phyloP scores from a whole-genome alignment of 2,329 filamentous ascomycete genomes.

The Claviceps monticola region DNA sequence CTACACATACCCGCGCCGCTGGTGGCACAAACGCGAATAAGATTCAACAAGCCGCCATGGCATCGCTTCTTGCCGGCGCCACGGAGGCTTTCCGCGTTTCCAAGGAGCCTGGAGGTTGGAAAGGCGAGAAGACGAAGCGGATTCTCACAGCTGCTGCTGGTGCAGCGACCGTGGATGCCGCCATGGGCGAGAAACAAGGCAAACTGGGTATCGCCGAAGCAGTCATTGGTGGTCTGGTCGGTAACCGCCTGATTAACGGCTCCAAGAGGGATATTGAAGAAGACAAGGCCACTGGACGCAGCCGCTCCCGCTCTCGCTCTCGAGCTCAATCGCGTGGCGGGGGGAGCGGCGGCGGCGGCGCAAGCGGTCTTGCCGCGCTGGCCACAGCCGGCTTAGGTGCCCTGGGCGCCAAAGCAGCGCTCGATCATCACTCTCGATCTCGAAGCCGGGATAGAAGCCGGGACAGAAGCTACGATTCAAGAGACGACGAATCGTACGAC shows the following conservation, averaged over 20 bases:
- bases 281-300: conserved; percentile 45
- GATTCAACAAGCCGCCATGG: conserved; percentile 77
- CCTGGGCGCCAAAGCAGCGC: conserved; percentile 46
- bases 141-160: conserved; percentile 76
- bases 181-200: conserved; percentile 58
- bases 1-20: conserved; percentile 32
- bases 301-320: conserved; percentile 58
- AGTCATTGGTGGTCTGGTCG: conserved; percentile 75
- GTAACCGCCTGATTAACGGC: conserved; percentile 76
- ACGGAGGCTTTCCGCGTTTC: conserved; percentile 84
- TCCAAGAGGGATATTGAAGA: conserved; percentile 52
- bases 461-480: conserved; percentile 30
- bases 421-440: conserved; percentile 32
- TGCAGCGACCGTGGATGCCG: conserved; percentile 74
- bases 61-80: conserved; percentile 77
- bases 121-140: conserved; percentile 81
- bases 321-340: conserved; percentile 42
- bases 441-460: conserved; percentile 32
- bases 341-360: conserved; percentile 25
- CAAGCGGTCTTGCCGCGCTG: conserved; percentile 44
- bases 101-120: conserved; percentile 81
- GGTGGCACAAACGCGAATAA: conserved; percentile 35
- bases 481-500: conserved; percentile 30
- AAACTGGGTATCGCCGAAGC: conserved; percentile 77
- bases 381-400: conserved; percentile 49